Evolutionary conservation across 1,284 basidiomycete genomes (phyloP), one percentile per base, ranked within the genome.

Genomic region (Meripilus lineatus): DNA sequence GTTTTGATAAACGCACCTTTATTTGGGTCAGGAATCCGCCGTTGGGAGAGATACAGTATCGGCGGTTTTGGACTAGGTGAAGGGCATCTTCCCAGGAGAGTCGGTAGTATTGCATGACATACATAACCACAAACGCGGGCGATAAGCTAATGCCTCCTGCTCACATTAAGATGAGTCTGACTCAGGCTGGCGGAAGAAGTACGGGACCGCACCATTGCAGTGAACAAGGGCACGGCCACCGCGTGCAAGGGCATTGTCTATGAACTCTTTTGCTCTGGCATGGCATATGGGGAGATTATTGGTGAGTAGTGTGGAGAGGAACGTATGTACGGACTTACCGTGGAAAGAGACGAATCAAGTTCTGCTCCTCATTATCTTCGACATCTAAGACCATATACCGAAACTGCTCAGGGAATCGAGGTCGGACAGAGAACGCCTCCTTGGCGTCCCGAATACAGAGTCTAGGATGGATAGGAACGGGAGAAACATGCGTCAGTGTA

Each of bases 1-100:
- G 37, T 21, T 14, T 32, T 17, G 24, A n/a, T 21, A 23, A 14
- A 56, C 70, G 24, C 47, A 84, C 90, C 73, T 92, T 92, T 55
- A 93, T 82, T 61, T 94, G 91, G 4, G 83, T 84, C 51, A 90
- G 64, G 65, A 93, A 93, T 20, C 91, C 85, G 24, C 86, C 84
- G 54, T 90, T 91, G 8, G 90, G 89, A 5, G 85, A 88, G 53
- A 93, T 92, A 62, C 91, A 93, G 57, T 93, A 94, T 36, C 92
- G 77, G 50, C 89, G 78, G 54, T 91, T 91, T 66, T 94, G 91
- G 5, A 94, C 90, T 57, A 85, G 71, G 49, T 87, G 81, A 40
- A 93, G 69, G 0, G 91, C 89, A 39, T 90, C 81, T 61, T 93
- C 87, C 84, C 85, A 92, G 24, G 79, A 79, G 44, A 92, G 71